Conservation (phyloP, 2,329 filamentous ascomycete genomes). For the Alternaria triticimaculans region DNA sequence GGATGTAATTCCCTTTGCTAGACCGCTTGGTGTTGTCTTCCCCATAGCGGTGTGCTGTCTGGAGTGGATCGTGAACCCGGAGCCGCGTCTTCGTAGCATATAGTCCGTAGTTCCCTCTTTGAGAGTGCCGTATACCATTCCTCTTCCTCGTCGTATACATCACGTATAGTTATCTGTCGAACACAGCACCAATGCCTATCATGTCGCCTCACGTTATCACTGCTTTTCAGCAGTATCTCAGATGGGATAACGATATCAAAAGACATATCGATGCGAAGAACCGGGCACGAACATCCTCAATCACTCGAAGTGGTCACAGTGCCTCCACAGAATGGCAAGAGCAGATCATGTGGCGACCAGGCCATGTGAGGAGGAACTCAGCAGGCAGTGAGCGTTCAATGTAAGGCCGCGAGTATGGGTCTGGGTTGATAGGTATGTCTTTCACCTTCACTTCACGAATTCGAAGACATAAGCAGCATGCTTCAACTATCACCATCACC, state of each 20-base stretch:
- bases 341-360: neutral
- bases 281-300: conserved; percentile 8
- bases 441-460: neutral
- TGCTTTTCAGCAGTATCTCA: conserved; percentile 13
- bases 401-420: neutral
- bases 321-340: neutral
- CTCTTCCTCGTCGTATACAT: neutral
- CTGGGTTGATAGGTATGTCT: neutral
- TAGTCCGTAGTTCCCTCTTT: neutral
- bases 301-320: neutral
- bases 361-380: neutral
- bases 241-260: conserved; percentile 12
- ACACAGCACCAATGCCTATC: conserved; percentile 3
- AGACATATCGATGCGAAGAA: conserved; percentile 12
- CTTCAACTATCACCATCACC: neutral
- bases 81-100: neutral
- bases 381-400: neutral
- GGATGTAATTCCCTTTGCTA: neutral
- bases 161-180: neutral
- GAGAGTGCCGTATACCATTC: neutral
- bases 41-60: neutral
- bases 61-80: neutral
- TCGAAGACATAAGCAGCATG: neutral
- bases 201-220: conserved; percentile 12
- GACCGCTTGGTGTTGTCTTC: neutral